phyloP scores from a whole-genome alignment of 805 yeast genomes.

The Citeromyces nyonsensis region DNA sequence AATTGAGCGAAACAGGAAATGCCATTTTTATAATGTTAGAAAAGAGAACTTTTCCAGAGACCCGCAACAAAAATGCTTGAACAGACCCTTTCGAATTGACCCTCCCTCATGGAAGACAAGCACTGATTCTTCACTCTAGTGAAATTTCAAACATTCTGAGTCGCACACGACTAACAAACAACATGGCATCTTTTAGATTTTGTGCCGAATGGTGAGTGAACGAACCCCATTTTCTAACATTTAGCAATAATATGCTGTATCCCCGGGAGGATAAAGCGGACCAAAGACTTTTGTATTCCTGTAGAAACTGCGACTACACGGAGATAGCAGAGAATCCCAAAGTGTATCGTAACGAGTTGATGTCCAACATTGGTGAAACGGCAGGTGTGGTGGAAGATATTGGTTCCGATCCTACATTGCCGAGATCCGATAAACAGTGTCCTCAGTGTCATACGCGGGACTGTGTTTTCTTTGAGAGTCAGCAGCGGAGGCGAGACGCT shows the following conservation, averaged over 20 bases:
- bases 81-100: too few relatives aligned
- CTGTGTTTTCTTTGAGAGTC: slow-evolving; percentile 94
- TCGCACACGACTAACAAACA: not conserved
- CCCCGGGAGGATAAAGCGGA: slow-evolving; percentile 87
- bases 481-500: slow-evolving; percentile 89
- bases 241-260: slow-evolving; percentile 88
- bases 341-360: slow-evolving; percentile 85
- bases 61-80: too few relatives aligned
- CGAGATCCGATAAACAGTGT: slow-evolving; percentile 88
- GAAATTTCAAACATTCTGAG: too few relatives aligned
- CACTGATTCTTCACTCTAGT: too few relatives aligned
- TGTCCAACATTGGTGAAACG: slow-evolving; percentile 84
- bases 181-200: slow-evolving; percentile 87
- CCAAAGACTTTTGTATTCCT: slow-evolving; percentile 67
- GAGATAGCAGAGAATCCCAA: slow-evolving; percentile 81
- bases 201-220: slow-evolving; percentile 60
- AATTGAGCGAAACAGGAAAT: too few relatives aligned
- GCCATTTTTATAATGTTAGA: too few relatives aligned
- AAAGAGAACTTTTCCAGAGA: too few relatives aligned
- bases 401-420: slow-evolving; percentile 95
- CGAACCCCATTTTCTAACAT: not conserved
- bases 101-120: too few relatives aligned
- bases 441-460: slow-evolving; percentile 79
- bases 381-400: slow-evolving; percentile 96
- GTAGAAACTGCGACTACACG: slow-evolving; percentile 89